A percentile compares a stretch with the other conserved stretches of the same genome.
These are phyloP conservation scores for Graphium sp. DNA, from an alignment of 2,329 filamentous ascomycete genomes.

Conservation along the genomic window DNA sequence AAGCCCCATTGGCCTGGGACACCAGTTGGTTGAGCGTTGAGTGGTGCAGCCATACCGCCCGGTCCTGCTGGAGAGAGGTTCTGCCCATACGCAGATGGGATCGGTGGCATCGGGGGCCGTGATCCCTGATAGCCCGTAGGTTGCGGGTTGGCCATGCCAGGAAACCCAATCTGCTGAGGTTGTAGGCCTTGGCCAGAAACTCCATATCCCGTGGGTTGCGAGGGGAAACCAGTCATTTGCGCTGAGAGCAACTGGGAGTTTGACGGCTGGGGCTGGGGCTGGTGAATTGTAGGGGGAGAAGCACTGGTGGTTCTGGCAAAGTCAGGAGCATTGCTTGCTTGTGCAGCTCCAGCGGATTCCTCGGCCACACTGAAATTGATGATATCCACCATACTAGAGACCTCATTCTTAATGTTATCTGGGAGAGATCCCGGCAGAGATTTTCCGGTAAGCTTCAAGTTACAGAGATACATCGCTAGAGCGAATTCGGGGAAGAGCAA, in stretches of 20 bases:
- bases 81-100: constrained; percentile 41
- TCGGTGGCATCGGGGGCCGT: constrained; percentile 79
- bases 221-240: constrained; percentile 53
- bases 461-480: constrained; percentile 96
- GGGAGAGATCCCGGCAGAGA: constrained; percentile 58
- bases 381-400: constrained; percentile 98
- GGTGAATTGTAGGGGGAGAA: constrained; percentile 40
- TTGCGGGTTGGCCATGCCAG: constrained; percentile 50
- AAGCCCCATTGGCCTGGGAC: constrained; percentile 94
- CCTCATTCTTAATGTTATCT: constrained; percentile 83
- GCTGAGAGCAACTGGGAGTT: constrained; percentile 47
- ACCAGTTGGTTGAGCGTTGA: constrained; percentile 91
- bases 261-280: constrained; percentile 58
- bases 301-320: constrained; percentile 41
- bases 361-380: constrained; percentile 90
- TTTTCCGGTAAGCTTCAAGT: constrained; percentile 79
- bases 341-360: constrained; percentile 36
- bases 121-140: constrained; percentile 68
- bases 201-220: constrained; percentile 29
- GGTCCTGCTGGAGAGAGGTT: constrained; percentile 29
- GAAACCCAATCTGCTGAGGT: constrained; percentile 53
- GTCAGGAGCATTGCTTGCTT: constrained; percentile 49
- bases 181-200: constrained; percentile 43
- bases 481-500: constrained; percentile 96
- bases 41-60: constrained; percentile 49